A percentile compares a stretch with the other conserved stretches of the same genome.
phyloP scores from a whole-genome alignment of 768 basidiomycete genomes.

The Paxillus rubicundulus region DNA sequence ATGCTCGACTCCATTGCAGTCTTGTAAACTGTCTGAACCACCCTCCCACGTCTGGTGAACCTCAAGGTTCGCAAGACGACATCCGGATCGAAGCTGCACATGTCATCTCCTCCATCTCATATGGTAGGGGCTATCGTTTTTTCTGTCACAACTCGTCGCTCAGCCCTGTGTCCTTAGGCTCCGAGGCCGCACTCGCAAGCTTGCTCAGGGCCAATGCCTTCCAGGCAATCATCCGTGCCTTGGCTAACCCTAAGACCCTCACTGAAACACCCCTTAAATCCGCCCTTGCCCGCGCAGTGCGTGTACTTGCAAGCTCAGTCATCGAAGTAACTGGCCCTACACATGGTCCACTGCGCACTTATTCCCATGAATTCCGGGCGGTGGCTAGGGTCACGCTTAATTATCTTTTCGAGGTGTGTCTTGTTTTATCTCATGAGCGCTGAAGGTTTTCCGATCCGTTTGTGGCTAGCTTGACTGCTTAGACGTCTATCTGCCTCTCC shows the following conservation, averaged over 20 bases:
- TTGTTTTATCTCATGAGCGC: background rate
- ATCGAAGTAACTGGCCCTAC: slow-evolving; percentile 71
- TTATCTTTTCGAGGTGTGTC: slow-evolving; percentile 56
- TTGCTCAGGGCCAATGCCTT: slow-evolving; percentile 58
- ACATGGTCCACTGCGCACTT: slow-evolving; percentile 53
- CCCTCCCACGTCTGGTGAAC: slow-evolving; percentile 29
- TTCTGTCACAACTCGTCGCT: background rate
- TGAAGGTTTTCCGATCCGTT: background rate
- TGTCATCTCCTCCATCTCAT: slow-evolving; percentile 69
- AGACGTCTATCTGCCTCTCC: slow-evolving; percentile 66
- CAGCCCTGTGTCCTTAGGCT: slow-evolving; percentile 41
- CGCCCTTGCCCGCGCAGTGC: slow-evolving; percentile 63
- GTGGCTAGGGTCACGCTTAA: slow-evolving; percentile 59
- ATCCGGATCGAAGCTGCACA: slow-evolving; percentile 73
- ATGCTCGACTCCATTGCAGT: slow-evolving; percentile 33
- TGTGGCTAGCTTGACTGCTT: slow-evolving; percentile 50
- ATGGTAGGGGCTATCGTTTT: slow-evolving; percentile 41
- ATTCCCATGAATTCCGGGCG: slow-evolving; percentile 37
- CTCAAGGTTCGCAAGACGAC: slow-evolving; percentile 44
- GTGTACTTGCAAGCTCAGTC: slow-evolving; percentile 54
- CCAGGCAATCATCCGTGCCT: slow-evolving; percentile 58
- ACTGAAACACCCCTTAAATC: slow-evolving; percentile 43
- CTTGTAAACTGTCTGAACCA: slow-evolving; percentile 61
- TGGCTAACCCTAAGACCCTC: slow-evolving; percentile 41
- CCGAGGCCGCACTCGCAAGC: slow-evolving; percentile 55